Conservation (phyloP, 768 basidiomycete genomes). For the Russula foetens region DNA sequence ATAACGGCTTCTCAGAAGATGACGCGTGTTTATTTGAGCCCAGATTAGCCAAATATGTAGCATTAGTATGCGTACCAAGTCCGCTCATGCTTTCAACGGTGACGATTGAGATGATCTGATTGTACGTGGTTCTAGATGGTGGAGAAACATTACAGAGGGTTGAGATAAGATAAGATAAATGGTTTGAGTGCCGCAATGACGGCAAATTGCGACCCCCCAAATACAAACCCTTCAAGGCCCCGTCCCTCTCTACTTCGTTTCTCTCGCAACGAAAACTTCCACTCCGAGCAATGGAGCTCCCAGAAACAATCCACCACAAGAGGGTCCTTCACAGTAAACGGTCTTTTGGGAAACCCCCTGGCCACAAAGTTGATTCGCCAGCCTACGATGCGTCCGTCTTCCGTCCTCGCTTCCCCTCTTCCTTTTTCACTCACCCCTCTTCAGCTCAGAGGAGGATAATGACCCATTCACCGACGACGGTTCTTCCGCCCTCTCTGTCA, state of each 20-base stretch:
- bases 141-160: not conserved
- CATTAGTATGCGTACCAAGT: not conserved
- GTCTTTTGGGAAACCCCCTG: constrained; percentile 61
- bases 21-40: not conserved
- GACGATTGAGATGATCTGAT: not conserved
- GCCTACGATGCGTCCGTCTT: constrained; percentile 59
- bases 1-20: not conserved
- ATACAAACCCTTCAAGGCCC: not conserved
- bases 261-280: not conserved
- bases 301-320: constrained; percentile 17
- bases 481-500: constrained; percentile 42
- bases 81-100: not conserved
- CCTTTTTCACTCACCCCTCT: constrained; percentile 21
- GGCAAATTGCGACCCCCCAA: constrained; percentile 9
- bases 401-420: constrained; percentile 15
- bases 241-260: not conserved
- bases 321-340: constrained; percentile 39
- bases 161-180: constrained; percentile 9
- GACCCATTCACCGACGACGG: constrained; percentile 77
- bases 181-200: not conserved
- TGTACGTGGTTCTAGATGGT: not conserved
- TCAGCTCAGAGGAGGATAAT: constrained; percentile 82
- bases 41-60: not conserved
- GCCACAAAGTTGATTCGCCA: constrained; percentile 52
- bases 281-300: constrained; percentile 7